These are phyloP conservation scores for Aspergillus aculeatus DNA, from an alignment of 2,329 filamentous ascomycete species.

Conservation along the genomic window DNA sequence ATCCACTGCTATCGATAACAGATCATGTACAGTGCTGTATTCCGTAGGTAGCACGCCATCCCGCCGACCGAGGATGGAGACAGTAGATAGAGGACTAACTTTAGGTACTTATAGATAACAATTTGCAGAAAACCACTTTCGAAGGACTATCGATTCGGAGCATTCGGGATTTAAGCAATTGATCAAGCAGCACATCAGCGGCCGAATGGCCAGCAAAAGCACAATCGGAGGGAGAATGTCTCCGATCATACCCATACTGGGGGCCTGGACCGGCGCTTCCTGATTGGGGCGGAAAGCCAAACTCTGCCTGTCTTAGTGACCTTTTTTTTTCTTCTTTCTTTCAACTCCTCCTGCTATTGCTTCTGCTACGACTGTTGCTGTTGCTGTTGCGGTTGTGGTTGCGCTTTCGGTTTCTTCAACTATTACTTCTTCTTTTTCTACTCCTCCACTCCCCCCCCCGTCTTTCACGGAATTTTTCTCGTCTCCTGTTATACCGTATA, in stretches of 20 bases:
- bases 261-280: not conserved
- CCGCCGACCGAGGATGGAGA: not conserved
- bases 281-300: not conserved
- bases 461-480: not conserved
- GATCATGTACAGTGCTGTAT: not conserved
- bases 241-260: not conserved
- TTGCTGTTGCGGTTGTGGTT: too few species aligned
- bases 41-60: not conserved
- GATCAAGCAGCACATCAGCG: not conserved
- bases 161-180: not conserved
- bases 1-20: not conserved
- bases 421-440: not conserved
- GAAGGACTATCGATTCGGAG: not conserved
- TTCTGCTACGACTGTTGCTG: not conserved
- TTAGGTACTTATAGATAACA: not conserved
- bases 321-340: not conserved
- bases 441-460: not conserved
- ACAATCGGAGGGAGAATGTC: not conserved
- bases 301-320: not conserved
- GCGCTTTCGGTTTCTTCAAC: not conserved
- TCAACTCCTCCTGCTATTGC: too few species aligned
- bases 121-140: not conserved
- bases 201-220: not conserved
- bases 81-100: not conserved
- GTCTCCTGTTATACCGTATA: too few species aligned